Evolutionary conservation across 2,329 filamentous ascomycete genomes (phyloP).

Genomic region (Cryphonectria carpinicola): DNA sequence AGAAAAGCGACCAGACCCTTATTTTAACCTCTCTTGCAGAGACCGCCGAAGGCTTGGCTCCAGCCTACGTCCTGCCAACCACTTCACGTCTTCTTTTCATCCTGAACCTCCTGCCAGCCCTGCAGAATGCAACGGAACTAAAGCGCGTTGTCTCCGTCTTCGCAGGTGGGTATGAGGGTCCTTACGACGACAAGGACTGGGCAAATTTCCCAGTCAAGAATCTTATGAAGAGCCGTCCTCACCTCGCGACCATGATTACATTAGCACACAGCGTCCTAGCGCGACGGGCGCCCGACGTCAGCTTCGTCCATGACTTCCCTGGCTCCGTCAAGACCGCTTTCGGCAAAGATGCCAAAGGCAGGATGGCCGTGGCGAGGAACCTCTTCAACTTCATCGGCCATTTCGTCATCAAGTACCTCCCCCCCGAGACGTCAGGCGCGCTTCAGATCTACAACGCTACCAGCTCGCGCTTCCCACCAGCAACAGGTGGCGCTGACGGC

Average conservation of each 20-base stretch:
- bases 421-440: slow-evolving; percentile 5
- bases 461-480: slow-evolving; percentile 39
- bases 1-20: slow-evolving; percentile 34
- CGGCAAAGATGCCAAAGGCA: slow-evolving; percentile 32
- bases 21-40: background rate
- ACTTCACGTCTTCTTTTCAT: slow-evolving; percentile 54
- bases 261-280: slow-evolving; percentile 54
- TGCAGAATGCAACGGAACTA: slow-evolving; percentile 50
- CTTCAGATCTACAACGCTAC: slow-evolving; percentile 33
- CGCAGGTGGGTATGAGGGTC: slow-evolving; percentile 40
- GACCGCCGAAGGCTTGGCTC: slow-evolving; percentile 53
- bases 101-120: slow-evolving; percentile 58
- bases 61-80: slow-evolving; percentile 39
- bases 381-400: slow-evolving; percentile 36
- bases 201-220: slow-evolving; percentile 41
- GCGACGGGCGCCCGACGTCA: slow-evolving; percentile 45
- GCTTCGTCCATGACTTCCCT: slow-evolving; percentile 46
- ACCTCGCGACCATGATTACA: slow-evolving; percentile 54
- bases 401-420: slow-evolving; percentile 3
- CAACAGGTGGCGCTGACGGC: slow-evolving; percentile 33
- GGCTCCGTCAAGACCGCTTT: slow-evolving; percentile 42
- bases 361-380: slow-evolving; percentile 32
- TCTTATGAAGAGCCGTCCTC: slow-evolving; percentile 44
- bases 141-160: slow-evolving; percentile 61
- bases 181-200: slow-evolving; percentile 55